phyloP scores from a whole-genome alignment of 345 rosid species.

The Salix caprea region DNA sequence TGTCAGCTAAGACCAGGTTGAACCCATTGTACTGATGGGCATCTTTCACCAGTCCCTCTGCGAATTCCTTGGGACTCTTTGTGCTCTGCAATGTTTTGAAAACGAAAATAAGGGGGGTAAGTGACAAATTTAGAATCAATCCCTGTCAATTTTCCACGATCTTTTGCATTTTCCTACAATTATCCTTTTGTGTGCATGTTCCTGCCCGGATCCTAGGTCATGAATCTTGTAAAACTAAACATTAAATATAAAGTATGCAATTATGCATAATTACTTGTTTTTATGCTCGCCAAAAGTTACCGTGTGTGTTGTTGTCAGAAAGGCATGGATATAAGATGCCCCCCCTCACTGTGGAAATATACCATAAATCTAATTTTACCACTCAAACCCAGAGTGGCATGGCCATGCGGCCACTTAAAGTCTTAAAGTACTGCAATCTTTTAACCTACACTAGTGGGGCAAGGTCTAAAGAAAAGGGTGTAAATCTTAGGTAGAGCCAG shows the following conservation, averaged over 20 bases:
- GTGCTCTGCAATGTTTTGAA: slow-evolving; percentile 34
- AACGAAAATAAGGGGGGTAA: neutral
- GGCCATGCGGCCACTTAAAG: neutral
- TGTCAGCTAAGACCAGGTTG: slow-evolving; percentile 54
- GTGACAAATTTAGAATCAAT: neutral
- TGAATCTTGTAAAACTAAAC: too few species aligned
- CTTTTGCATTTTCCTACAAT: neutral
- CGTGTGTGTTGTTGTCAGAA: neutral
- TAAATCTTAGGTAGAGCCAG: too few species aligned
- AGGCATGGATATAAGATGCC: neutral
- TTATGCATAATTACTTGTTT: neutral
- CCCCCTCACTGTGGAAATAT: too few species aligned
- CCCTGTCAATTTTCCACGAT: neutral
- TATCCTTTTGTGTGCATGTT: too few species aligned
- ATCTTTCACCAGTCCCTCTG: slow-evolving; percentile 40
- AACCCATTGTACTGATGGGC: slow-evolving; percentile 62
- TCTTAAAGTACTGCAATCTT: neutral
- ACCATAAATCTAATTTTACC: neutral
- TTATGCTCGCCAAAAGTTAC: neutral
- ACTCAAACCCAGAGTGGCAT: neutral
- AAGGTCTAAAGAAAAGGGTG: neutral
- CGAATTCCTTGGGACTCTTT: slow-evolving; percentile 53
- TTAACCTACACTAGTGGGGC: neutral
- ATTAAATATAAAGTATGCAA: neutral
- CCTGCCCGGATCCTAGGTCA: too few species aligned